phyloP scores from a whole-genome alignment of 495 filamentous ascomycete species.

The Apiosordaria backusii region DNA sequence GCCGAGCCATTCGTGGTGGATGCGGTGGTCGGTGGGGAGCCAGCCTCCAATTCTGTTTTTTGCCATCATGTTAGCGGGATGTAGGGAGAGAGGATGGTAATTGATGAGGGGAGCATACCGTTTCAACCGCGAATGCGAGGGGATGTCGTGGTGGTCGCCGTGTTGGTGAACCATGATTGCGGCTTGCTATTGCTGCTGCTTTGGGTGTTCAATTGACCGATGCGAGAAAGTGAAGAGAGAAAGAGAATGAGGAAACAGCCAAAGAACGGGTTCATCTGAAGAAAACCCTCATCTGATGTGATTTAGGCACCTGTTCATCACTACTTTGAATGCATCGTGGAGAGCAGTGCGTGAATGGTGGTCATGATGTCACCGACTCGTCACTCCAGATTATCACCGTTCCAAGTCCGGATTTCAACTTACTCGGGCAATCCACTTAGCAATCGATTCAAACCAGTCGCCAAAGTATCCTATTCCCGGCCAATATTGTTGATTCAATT shows the following conservation, averaged over 20 bases:
- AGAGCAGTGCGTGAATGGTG: neutral
- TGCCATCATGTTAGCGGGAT: neutral
- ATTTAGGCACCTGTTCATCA: neutral
- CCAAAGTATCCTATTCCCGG: too few species aligned
- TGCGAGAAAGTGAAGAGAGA: neutral
- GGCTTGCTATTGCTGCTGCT: neutral
- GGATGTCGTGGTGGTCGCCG: constrained; percentile 44
- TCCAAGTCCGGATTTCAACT: neutral
- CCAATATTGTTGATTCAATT: neutral
- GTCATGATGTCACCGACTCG: neutral
- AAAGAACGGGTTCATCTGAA: neutral
- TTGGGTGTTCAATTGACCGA: neutral
- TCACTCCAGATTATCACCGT: neutral
- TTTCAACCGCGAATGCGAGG: constrained; percentile 36
- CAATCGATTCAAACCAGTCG: neutral
- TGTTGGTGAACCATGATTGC: constrained; percentile 43
- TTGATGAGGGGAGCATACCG: constrained; percentile 27
- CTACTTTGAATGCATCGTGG: neutral
- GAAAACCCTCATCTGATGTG: neutral
- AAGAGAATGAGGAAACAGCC: neutral
- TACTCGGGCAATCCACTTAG: neutral
- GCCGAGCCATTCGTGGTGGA: constrained; percentile 49
- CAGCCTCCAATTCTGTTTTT: constrained; percentile 44
- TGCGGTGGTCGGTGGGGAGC: constrained; percentile 52
- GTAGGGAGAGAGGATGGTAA: neutral